phyloP scores from a whole-genome alignment of 768 basidiomycete species.

The Postia placenta region DNA sequence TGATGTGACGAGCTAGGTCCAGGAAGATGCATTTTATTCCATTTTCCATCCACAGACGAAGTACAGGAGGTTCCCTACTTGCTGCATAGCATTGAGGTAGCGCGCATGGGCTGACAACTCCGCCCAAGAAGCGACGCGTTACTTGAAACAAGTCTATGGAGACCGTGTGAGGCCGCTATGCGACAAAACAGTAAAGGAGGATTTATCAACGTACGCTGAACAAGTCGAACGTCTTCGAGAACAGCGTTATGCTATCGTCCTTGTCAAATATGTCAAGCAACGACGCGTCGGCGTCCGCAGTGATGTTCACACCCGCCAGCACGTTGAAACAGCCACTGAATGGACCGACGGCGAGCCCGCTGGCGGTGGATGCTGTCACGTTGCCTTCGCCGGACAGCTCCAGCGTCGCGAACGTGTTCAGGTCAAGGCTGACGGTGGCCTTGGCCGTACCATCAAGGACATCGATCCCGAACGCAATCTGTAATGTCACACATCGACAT shows the following conservation, averaged over 20 bases:
- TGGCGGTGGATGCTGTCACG: neutral
- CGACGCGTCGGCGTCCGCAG: slow-evolving; percentile 16
- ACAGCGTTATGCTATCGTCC: slow-evolving; percentile 13
- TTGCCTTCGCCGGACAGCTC: neutral
- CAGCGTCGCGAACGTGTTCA: slow-evolving; percentile 21
- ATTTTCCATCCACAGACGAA: no score
- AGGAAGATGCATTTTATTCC: no score
- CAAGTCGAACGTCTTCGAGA: slow-evolving; percentile 17
- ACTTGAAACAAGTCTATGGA: no score
- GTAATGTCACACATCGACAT: neutral
- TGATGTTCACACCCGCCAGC: slow-evolving; percentile 14
- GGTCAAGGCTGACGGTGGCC: slow-evolving; percentile 36
- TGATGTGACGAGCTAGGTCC: no score
- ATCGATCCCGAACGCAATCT: slow-evolving; percentile 37
- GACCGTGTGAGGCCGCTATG: no score
- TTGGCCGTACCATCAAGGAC: slow-evolving; percentile 32
- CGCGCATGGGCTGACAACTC: no score
- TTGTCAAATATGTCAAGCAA: slow-evolving; percentile 19
- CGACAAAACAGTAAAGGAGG: no score
- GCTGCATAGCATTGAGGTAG: no score
- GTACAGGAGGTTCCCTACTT: no score
- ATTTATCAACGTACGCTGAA: slow-evolving; percentile 21
- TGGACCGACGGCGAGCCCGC: neutral
- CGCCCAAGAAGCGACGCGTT: no score
- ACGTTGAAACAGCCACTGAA: slow-evolving; percentile 19